Evolutionary conservation across 176 grass and related monocot genomes (phyloP).

Genomic region (Triticum timopheevii): DNA sequence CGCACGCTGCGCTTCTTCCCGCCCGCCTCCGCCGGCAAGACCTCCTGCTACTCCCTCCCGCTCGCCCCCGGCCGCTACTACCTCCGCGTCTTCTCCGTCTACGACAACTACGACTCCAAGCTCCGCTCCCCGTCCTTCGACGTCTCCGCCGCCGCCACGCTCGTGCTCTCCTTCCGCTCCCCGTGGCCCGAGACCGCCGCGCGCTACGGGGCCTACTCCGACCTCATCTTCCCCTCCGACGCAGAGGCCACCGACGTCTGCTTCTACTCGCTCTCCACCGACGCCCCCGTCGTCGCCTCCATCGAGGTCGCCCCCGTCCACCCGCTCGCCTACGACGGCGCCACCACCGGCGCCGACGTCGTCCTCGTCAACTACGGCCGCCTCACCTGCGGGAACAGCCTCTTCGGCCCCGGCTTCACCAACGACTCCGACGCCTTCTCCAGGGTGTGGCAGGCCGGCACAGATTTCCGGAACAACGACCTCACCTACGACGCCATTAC

Average conservation of each 20-base stretch:
- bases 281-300: slow-evolving; percentile 81
- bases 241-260: slow-evolving; percentile 58
- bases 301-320: slow-evolving; percentile 78
- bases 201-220: slow-evolving; percentile 92
- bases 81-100: slow-evolving; percentile 91
- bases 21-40: slow-evolving; percentile 74
- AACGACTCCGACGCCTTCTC: slow-evolving; percentile 76
- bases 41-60: slow-evolving; percentile 86
- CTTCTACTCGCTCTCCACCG: slow-evolving; percentile 97
- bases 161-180: slow-evolving; percentile 84
- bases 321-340: slow-evolving; percentile 76
- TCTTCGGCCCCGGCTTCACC: slow-evolving; percentile 92
- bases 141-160: slow-evolving; percentile 86
- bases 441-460: slow-evolving; percentile 82
- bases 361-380: slow-evolving; percentile 96
- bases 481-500: slow-evolving; percentile 70
- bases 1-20: slow-evolving; percentile 96
- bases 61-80: slow-evolving; percentile 84
- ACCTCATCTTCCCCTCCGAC: slow-evolving; percentile 67
- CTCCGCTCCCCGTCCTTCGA: slow-evolving; percentile 81
- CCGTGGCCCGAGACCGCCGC: slow-evolving; percentile 86
- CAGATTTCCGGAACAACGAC: slow-evolving; percentile 54
- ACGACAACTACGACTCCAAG: slow-evolving; percentile 99
- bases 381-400: slow-evolving; percentile 55
- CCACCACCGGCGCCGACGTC: slow-evolving; percentile 65